Percentiles rank a stretch among this genome's conserved stretches.
Conservation (phyloP, 306 rosid species). For the Quercus aquifolioides region DNA sequence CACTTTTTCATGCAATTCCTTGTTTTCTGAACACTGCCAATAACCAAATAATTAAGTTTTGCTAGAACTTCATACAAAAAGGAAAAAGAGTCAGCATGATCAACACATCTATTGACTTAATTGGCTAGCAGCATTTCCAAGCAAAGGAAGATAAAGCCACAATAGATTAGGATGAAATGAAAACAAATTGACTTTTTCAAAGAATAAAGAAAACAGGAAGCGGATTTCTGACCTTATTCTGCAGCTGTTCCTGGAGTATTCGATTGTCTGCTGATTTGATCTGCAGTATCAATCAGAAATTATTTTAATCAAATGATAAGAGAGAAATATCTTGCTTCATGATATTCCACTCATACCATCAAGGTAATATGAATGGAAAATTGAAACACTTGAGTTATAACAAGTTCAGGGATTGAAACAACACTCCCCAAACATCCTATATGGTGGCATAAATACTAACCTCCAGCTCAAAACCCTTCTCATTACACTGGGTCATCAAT, state of each 20-base stretch:
- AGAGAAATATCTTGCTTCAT: conserved; percentile 4
- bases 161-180: conserved; percentile 3
- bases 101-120: conserved; percentile 5
- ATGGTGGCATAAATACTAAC: conserved; percentile 43
- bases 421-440: conserved; percentile 18
- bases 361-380: conserved; percentile 5
- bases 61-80: not conserved
- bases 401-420: conserved; percentile 1
- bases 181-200: not conserved
- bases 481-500: conserved; percentile 85
- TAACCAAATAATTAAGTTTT: conserved; percentile 6
- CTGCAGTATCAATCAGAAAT: conserved; percentile 36
- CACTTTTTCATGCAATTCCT: conserved; percentile 68
- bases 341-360: not conserved
- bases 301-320: not conserved
- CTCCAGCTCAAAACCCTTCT: conserved; percentile 96
- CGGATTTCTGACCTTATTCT: conserved; percentile 59
- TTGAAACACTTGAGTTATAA: not conserved
- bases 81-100: conserved; percentile 12
- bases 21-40: conserved; percentile 77
- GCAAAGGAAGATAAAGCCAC: conserved; percentile 1
- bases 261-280: conserved; percentile 96
- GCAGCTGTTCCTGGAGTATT: conserved; percentile 89
- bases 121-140: conserved; percentile 6
- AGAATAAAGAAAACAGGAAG: not conserved